These are phyloP conservation scores for Cyberlindnera mycetangii DNA, from an alignment of 805 yeast genomes.

Conservation along the genomic window DNA sequence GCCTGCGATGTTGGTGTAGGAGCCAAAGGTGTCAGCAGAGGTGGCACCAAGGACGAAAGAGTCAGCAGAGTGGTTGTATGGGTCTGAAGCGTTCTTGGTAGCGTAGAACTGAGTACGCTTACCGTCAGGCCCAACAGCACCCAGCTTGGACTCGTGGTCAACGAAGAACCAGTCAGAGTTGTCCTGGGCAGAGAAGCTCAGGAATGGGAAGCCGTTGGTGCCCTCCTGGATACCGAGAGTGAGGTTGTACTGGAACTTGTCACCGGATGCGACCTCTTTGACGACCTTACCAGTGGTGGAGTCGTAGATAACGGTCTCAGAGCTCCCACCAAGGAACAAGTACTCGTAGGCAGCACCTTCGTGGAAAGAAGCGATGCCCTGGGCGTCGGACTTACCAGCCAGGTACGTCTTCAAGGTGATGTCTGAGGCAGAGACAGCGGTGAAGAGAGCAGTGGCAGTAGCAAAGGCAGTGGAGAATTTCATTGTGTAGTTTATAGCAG, in stretches of 20 bases:
- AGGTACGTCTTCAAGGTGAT: constrained; percentile 6
- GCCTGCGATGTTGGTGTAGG: not conserved
- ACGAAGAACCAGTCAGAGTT: constrained; percentile 5
- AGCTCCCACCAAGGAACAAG: constrained; percentile 11
- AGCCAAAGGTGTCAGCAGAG: not conserved
- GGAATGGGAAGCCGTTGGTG: constrained; percentile 13
- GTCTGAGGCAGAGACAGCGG: constrained; percentile 5
- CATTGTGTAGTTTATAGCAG: constrained; percentile 3
- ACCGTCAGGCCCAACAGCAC: constrained; percentile 24
- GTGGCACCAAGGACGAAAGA: constrained; percentile 31
- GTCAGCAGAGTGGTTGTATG: constrained; percentile 35
- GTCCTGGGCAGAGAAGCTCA: constrained; percentile 11
- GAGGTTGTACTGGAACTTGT: not conserved
- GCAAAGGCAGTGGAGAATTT: constrained; percentile 9
- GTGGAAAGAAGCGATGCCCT: constrained; percentile 15
- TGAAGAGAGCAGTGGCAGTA: constrained; percentile 1
- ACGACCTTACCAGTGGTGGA: constrained; percentile 9
- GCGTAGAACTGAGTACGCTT: constrained; percentile 34
- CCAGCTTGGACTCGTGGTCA: not conserved
- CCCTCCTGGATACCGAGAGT: constrained; percentile 7
- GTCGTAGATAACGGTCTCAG: constrained; percentile 9
- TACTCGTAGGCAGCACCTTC: constrained; percentile 25
- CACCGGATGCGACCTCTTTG: not conserved
- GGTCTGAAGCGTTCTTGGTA: constrained; percentile 42
- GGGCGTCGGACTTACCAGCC: not conserved